Conservation (phyloP, 164 flowering plant species). For the Macadamia integrifolia region DNA sequence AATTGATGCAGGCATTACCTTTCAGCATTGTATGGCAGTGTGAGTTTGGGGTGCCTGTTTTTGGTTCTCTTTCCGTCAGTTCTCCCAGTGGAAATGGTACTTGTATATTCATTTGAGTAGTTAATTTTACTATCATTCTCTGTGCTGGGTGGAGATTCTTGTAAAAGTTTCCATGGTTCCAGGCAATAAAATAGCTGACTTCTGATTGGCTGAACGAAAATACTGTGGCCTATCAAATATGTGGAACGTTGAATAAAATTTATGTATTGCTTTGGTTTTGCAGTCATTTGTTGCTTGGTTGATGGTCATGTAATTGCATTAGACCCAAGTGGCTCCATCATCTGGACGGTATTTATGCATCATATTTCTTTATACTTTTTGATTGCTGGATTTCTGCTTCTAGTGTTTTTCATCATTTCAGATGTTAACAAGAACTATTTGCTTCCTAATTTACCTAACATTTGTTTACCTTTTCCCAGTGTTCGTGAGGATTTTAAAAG, state of each 20-base stretch:
- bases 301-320: constrained; percentile 67
- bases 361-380: background rate
- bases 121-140: background rate
- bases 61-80: constrained; percentile 67
- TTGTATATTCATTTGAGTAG: background rate
- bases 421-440: no score
- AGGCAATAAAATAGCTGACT: background rate
- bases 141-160: background rate
- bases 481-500: no score
- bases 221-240: background rate
- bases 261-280: constrained; percentile 9
- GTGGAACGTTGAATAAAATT: background rate
- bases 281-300: constrained; percentile 93
- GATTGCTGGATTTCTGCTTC: no score
- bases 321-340: constrained; percentile 45
- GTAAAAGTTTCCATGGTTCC: background rate
- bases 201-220: background rate
- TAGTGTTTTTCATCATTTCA: no score
- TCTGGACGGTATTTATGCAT: constrained; percentile 61
- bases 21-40: constrained; percentile 49
- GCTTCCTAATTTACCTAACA: no score
- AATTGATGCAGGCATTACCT: constrained; percentile 38
- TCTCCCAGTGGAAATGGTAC: constrained; percentile 50
- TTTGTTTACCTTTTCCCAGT: no score
- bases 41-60: constrained; percentile 71